Percentiles rank a stretch among this genome's conserved stretches.
These are phyloP conservation scores for Paratrimastix pyriformis DNA, from an alignment of 78 protist species.

Conservation along the genomic window DNA sequence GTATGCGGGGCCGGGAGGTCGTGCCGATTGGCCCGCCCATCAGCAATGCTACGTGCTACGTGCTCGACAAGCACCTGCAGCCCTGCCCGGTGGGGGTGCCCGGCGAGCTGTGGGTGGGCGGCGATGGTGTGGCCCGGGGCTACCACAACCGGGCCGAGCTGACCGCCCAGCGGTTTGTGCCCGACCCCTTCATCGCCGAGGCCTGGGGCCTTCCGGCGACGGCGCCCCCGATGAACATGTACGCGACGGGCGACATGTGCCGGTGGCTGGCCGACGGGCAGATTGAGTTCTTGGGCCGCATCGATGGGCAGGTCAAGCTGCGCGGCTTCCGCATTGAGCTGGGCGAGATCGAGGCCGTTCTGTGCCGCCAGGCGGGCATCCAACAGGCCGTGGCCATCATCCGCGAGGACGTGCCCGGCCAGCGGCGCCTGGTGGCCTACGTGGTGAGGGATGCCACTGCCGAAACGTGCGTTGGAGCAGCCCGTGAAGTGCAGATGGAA, in stretches of 20 bases:
- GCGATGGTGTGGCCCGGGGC: slow-evolving; percentile 27
- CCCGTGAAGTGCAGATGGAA: neutral
- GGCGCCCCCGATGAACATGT: slow-evolving; percentile 10
- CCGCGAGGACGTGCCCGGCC: neutral
- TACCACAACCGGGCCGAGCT: slow-evolving; percentile 27
- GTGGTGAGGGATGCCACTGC: neutral
- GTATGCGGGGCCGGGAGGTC: no score
- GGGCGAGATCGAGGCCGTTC: slow-evolving; percentile 24
- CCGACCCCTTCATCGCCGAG: neutral
- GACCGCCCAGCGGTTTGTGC: slow-evolving; percentile 22
- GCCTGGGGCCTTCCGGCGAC: neutral
- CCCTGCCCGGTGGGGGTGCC: slow-evolving; percentile 37
- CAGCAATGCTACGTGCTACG: slow-evolving; percentile 5
- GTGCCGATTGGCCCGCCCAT: slow-evolving; percentile 17
- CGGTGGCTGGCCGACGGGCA: slow-evolving; percentile 9
- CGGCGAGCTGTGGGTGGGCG: slow-evolving; percentile 46
- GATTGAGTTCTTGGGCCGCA: slow-evolving; percentile 16
- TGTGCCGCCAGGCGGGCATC: no score
- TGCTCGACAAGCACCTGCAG: slow-evolving; percentile 25
- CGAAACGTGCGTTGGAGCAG: neutral
- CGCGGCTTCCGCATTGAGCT: slow-evolving; percentile 37
- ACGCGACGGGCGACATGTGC: slow-evolving; percentile 31
- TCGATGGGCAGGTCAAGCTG: slow-evolving; percentile 31
- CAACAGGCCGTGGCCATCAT: no score
- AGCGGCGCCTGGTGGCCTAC: neutral